These are phyloP conservation scores for Colletotrichum sp. DNA, from an alignment of 2,329 filamentous ascomycete species.

Conservation along the genomic window DNA sequence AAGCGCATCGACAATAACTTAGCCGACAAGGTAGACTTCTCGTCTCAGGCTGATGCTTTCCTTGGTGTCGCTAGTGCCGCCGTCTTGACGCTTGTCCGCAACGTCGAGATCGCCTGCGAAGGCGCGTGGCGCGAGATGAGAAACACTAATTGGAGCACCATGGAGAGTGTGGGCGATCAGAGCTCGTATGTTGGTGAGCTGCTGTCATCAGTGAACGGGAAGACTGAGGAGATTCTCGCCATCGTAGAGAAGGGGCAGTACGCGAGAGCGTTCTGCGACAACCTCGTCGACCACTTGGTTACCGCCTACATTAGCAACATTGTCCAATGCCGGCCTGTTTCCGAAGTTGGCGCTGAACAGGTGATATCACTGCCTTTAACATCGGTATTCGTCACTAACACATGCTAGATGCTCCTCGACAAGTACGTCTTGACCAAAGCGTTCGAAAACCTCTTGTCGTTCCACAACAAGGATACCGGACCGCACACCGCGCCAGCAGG, in stretches of 20 bases:
- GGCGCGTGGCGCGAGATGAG: conserved; percentile 96
- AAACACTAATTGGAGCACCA: conserved; percentile 92
- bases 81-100: conserved; percentile 82
- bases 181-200: conserved; percentile 90
- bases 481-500: conserved; percentile 53
- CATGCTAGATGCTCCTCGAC: conserved; percentile 84
- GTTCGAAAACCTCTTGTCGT: conserved; percentile 72
- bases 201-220: conserved; percentile 73
- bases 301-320: conserved; percentile 82
- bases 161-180: conserved; percentile 93
- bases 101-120: conserved; percentile 83
- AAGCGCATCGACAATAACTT: conserved; percentile 85
- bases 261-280: conserved; percentile 91
- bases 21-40: conserved; percentile 79
- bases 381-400: conserved; percentile 24
- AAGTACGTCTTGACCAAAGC: conserved; percentile 88
- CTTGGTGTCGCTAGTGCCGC: conserved; percentile 92
- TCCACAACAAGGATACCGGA: conserved; percentile 54
- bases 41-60: conserved; percentile 93
- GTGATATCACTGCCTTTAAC: conserved; percentile 42
- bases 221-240: conserved; percentile 75
- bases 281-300: conserved; percentile 88
- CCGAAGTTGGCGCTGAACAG: conserved; percentile 93
- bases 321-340: conserved; percentile 87
- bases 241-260: conserved; percentile 91